phyloP scores from a whole-genome alignment of 768 basidiomycete genomes.

The Leccinum subtestaceum region DNA sequence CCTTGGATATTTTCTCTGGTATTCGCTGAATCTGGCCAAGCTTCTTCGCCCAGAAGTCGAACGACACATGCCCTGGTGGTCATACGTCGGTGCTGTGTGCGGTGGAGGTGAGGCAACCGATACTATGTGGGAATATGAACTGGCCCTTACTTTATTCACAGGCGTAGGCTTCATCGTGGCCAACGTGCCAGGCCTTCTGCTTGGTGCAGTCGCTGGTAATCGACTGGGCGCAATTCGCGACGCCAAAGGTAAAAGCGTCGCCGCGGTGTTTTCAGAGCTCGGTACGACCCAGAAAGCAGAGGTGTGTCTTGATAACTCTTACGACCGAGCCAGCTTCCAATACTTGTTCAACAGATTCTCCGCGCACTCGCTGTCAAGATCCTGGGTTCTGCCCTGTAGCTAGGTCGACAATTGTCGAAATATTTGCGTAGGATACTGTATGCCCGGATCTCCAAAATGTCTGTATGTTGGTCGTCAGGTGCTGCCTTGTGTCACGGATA shows the following conservation, averaged over 20 bases:
- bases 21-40: slow-evolving; percentile 35
- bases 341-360: slow-evolving; percentile 53
- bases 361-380: slow-evolving; percentile 82
- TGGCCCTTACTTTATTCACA: slow-evolving; percentile 35
- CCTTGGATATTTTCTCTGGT: neutral
- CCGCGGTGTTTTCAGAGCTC: slow-evolving; percentile 78
- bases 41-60: slow-evolving; percentile 81
- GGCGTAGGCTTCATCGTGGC: slow-evolving; percentile 48
- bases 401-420: neutral
- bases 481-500: neutral
- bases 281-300: slow-evolving; percentile 82
- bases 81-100: slow-evolving; percentile 64
- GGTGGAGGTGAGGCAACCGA: slow-evolving; percentile 49
- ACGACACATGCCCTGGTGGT: slow-evolving; percentile 68
- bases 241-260: slow-evolving; percentile 93
- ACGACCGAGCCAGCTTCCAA: neutral
- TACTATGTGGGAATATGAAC: slow-evolving; percentile 5
- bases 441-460: neutral
- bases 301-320: slow-evolving; percentile 42
- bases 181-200: slow-evolving; percentile 81
- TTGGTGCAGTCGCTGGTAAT: slow-evolving; percentile 87
- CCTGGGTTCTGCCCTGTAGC: slow-evolving; percentile 56
- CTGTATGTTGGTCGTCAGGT: neutral
- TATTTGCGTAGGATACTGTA: slow-evolving; percentile 12
- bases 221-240: slow-evolving; percentile 89